A percentile compares a stretch with the other conserved stretches of the same genome.
Conservation (phyloP, 2,329 filamentous ascomycete species). For the Aspergillus sp. region DNA sequence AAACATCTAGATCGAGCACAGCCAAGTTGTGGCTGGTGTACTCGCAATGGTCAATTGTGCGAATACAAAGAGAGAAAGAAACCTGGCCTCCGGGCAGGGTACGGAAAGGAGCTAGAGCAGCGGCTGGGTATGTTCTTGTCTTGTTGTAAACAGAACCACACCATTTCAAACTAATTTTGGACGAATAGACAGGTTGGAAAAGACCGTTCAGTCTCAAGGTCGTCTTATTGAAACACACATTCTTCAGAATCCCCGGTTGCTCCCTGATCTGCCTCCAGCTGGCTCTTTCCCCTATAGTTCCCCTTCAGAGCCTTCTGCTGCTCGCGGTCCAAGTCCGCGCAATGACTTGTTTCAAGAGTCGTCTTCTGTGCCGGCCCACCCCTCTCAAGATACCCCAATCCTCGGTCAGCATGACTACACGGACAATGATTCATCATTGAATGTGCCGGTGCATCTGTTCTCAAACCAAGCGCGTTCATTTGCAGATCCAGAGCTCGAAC, state of each 20-base stretch:
- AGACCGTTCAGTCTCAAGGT: constrained; percentile 58
- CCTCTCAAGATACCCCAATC: constrained; percentile 36
- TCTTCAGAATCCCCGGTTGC: constrained; percentile 23
- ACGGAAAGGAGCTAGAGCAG: constrained; percentile 67
- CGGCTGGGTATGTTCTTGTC: constrained; percentile 43
- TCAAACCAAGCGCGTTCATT: constrained; percentile 43
- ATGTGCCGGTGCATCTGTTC: constrained; percentile 53
- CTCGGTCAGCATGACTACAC: constrained; percentile 31
- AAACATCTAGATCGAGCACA: constrained; percentile 43
- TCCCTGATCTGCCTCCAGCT: constrained; percentile 19
- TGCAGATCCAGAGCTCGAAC: constrained; percentile 53
- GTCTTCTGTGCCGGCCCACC: constrained; percentile 42
- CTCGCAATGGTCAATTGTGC: constrained; percentile 59
- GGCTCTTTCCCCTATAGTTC: constrained; percentile 32
- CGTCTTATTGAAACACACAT: constrained; percentile 59
- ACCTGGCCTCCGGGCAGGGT: constrained; percentile 58
- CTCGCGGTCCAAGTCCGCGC: constrained; percentile 50
- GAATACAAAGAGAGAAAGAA: constrained; percentile 67
- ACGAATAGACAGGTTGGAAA: constrained; percentile 55
- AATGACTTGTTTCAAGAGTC: constrained; percentile 57
- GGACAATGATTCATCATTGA: constrained; percentile 45
- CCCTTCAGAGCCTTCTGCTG: constrained; percentile 47
- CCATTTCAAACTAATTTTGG: constrained; percentile 3
- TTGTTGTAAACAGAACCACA: neutral
- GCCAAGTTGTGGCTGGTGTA: constrained; percentile 64